Evolutionary conservation across 2,329 filamentous ascomycete species (phyloP).

Genomic region (Aspergillus intermedius): DNA sequence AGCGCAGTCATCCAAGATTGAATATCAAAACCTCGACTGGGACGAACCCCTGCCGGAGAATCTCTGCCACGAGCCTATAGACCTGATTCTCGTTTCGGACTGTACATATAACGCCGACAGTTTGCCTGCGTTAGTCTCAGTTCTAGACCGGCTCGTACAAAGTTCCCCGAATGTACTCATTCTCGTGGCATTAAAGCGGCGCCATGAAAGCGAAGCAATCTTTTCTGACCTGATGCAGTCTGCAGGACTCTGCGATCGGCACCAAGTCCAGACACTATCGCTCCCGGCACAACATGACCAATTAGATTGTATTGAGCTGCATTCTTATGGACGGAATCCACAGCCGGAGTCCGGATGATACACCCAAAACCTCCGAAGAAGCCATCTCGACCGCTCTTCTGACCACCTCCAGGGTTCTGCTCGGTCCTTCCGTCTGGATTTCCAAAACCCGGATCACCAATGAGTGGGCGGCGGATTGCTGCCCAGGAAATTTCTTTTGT

Average conservation of each 20-base stretch:
- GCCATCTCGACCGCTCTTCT: too few species aligned
- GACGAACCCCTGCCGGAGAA: constrained; percentile 45
- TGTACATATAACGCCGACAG: constrained; percentile 69
- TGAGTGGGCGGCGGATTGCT: background rate
- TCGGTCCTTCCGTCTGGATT: too few species aligned
- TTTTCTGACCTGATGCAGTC: constrained; percentile 58
- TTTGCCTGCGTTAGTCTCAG: constrained; percentile 56
- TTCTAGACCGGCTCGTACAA: constrained; percentile 45
- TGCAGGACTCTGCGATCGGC: constrained; percentile 28
- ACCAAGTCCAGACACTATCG: constrained; percentile 23
- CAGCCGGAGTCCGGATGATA: background rate
- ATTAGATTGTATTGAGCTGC: constrained; percentile 33
- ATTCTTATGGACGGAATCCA: constrained; percentile 23
- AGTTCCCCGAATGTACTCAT: constrained; percentile 46
- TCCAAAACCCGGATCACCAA: too few species aligned
- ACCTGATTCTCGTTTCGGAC: constrained; percentile 61
- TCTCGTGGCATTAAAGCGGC: constrained; percentile 59
- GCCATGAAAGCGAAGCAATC: constrained; percentile 59
- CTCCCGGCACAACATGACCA: constrained; percentile 33
- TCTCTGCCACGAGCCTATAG: constrained; percentile 36
- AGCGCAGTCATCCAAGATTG: constrained; percentile 37
- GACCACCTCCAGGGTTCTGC: too few species aligned
- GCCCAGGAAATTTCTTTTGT: background rate
- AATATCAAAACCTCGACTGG: constrained; percentile 58
- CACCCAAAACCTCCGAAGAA: too few species aligned